Evolutionary conservation across 352 stramenopile species (phyloP).

Genomic region (Phytopythium helicoides): DNA sequence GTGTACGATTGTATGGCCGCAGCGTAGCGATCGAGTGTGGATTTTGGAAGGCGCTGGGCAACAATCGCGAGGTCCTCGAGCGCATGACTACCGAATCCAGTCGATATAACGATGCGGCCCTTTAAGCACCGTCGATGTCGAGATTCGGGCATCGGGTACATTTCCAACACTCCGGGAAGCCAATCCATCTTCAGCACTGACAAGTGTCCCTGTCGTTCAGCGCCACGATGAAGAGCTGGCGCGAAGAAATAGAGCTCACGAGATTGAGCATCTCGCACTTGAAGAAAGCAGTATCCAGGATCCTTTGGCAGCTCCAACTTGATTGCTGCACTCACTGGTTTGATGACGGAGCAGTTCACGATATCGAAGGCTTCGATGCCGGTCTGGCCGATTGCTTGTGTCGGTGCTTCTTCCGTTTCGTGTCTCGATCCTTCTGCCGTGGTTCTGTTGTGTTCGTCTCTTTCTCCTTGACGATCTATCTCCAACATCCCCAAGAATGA

Average conservation of each 20-base stretch:
- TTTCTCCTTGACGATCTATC: conserved; percentile 12
- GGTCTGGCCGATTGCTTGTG: conserved; percentile 6
- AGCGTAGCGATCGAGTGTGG: conserved; percentile 38
- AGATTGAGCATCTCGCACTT: conserved; percentile 11
- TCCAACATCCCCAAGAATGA: conserved; percentile 9
- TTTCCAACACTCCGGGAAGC: conserved; percentile 51
- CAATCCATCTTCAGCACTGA: conserved; percentile 32
- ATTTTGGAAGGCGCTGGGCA: conserved; percentile 31
- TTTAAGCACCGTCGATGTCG: conserved; percentile 41
- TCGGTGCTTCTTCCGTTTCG: no score
- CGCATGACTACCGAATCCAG: conserved; percentile 18
- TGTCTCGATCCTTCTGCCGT: background rate
- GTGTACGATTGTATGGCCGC: conserved; percentile 34
- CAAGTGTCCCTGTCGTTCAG: conserved; percentile 6
- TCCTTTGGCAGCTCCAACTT: conserved; percentile 26
- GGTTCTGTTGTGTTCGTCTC: background rate
- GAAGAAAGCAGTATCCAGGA: conserved; percentile 44
- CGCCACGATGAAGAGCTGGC: conserved; percentile 28
- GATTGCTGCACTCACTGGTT: background rate
- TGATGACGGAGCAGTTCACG: conserved; percentile 13
- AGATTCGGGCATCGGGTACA: conserved; percentile 35
- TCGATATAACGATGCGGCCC: conserved; percentile 31
- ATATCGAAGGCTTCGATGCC: conserved; percentile 25
- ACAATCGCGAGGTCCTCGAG: conserved; percentile 39
- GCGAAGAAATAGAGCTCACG: conserved; percentile 34